Evolutionary conservation across 495 filamentous ascomycete species (phyloP).

Genomic region (Amphirosellinia nigrospora): DNA sequence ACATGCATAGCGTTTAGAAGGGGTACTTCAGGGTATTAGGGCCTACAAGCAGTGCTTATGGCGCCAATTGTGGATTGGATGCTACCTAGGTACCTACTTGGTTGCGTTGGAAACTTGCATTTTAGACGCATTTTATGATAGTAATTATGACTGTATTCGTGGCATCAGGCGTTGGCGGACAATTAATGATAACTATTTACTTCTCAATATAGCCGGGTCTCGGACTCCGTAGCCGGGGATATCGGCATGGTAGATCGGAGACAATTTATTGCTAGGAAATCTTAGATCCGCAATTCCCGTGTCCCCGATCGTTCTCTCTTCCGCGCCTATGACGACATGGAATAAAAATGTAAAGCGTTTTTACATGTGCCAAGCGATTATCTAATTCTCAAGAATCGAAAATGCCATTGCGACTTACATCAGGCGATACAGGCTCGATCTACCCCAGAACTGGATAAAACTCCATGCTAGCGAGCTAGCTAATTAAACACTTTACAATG

Average conservation of each 20-base stretch:
- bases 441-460: not conserved
- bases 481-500: not conserved
- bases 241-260: conserved; percentile 6
- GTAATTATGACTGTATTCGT: conserved; percentile 3
- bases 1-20: not conserved
- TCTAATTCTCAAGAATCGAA: not conserved
- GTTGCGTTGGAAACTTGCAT: conserved; percentile 6
- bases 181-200: not conserved
- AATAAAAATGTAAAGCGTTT: not conserved
- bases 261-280: not conserved
- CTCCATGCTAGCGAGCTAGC: not conserved
- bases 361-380: not conserved
- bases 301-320: not conserved
- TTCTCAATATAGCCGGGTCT: no score
- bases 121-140: conserved; percentile 7
- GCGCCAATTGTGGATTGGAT: not conserved
- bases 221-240: no score
- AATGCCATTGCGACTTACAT: not conserved
- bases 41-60: not conserved
- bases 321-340: conserved; percentile 22
- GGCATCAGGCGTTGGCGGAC: not conserved
- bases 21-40: not conserved
- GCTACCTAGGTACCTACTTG: not conserved
- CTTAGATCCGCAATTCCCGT: not conserved
- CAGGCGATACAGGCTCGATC: not conserved